These are phyloP conservation scores for Grammothele lineata DNA, from an alignment of 768 basidiomycete genomes.

Conservation along the genomic window DNA sequence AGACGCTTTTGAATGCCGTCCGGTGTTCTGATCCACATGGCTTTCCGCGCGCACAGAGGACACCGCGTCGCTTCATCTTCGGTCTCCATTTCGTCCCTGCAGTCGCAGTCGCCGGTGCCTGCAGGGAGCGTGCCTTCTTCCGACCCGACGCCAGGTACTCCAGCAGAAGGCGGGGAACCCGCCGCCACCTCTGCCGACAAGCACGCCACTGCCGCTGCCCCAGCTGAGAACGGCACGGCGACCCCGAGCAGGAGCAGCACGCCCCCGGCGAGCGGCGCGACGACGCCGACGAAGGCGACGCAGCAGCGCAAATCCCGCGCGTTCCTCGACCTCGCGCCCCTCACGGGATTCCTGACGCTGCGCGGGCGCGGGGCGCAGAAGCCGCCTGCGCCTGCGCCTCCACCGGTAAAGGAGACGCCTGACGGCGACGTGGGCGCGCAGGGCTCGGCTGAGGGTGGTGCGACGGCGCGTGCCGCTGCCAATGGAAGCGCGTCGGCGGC, in stretches of 20 bases:
- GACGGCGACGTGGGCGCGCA: constrained; percentile 17
- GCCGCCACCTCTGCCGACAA: neutral
- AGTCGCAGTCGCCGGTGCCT: constrained; percentile 14
- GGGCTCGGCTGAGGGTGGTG: constrained; percentile 1
- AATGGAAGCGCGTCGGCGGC: too few species aligned
- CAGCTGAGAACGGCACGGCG: constrained; percentile 5
- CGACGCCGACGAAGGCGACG: constrained; percentile 47
- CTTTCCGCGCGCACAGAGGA: constrained; percentile 7
- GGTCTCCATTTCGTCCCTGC: constrained; percentile 19
- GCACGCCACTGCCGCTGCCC: neutral
- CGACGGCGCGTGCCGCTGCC: too few species aligned
- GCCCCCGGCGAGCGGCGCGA: constrained; percentile 50
- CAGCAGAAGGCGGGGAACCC: neutral
- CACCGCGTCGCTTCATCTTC: constrained; percentile 12
- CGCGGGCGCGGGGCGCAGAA: constrained; percentile 62
- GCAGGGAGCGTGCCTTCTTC: neutral
- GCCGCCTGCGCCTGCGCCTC: constrained; percentile 37
- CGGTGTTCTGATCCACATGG: neutral
- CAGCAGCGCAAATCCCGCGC: constrained; percentile 23
- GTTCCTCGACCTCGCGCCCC: constrained; percentile 59
- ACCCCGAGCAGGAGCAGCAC: constrained; percentile 22
- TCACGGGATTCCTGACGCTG: constrained; percentile 59
- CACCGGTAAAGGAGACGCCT: constrained; percentile 15
- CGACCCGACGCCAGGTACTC: constrained; percentile 2
- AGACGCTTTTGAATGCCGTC: neutral